Percentiles rank a stretch among this genome's conserved stretches.
phyloP scores from a whole-genome alignment of 2,329 filamentous ascomycete genomes.

The Scytalidium lignicola region DNA sequence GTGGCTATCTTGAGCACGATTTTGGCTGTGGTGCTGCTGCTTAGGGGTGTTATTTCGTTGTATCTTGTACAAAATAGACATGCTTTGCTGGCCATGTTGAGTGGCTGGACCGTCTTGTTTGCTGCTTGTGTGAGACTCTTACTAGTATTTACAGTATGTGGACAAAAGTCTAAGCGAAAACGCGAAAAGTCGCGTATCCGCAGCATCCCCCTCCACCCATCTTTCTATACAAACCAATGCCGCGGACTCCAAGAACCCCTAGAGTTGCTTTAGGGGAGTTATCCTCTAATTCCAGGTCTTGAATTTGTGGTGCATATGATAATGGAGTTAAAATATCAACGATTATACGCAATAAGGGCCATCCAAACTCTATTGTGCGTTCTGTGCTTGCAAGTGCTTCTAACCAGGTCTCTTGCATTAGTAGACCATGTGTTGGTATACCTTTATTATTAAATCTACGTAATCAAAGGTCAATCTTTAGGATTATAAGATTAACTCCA shows the following conservation, averaged over 20 bases:
- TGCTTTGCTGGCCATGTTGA: constrained; percentile 13
- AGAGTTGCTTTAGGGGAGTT: not conserved
- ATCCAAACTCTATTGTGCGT: not conserved
- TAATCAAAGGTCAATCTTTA: not conserved
- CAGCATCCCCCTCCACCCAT: not conserved
- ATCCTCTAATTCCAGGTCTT: not conserved
- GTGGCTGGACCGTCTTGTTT: constrained; percentile 16
- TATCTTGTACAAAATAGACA: constrained; percentile 9
- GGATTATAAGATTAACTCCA: not conserved
- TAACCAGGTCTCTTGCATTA: not conserved
- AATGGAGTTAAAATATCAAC: not conserved
- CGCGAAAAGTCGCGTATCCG: not conserved
- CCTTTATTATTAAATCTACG: not conserved
- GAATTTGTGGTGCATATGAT: not conserved
- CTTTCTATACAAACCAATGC: not conserved
- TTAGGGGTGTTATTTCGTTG: constrained; percentile 13
- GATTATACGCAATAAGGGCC: not conserved
- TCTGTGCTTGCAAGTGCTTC: not conserved
- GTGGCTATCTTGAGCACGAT: constrained; percentile 10
- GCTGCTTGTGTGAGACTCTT: constrained; percentile 16
- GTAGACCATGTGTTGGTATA: not conserved
- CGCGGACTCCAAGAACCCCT: not conserved
- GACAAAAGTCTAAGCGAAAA: not conserved
- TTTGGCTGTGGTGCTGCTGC: constrained; percentile 12
- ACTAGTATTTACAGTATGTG: not conserved